Evolutionary conservation across 2,329 filamentous ascomycete species (phyloP), one percentile per base, ranked within the genome.

Genomic region (Didymella keratinophila): DNA sequence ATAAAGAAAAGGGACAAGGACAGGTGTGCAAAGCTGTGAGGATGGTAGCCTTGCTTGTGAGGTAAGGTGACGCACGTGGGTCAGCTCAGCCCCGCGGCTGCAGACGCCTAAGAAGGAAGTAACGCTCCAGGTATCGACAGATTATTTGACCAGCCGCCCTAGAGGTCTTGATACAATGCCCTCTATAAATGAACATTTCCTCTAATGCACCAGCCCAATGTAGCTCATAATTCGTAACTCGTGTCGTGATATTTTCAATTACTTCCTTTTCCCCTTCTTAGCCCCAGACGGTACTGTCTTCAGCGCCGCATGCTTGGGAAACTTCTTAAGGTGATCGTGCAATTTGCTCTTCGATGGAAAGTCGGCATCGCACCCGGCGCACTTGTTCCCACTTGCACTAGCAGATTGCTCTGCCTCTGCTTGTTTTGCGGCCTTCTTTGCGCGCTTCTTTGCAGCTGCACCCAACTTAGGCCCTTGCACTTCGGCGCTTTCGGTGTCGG

Each of bases 261-360:
- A 58, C 41, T 63, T 63, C 43, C 50, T 52, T 48, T 59, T 61
- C 20, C 58, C 48, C 62, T 63, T 69, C 60, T 72, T 76, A 3
- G 63, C 67, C 54, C 54, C 60, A 4, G 18, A 42, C 1, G 36
- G 36, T 11, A 32, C 20, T 0, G 61, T 56, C 34, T 70, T 61
- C 41, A 80, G 80, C 28, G 86, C 84, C 6, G 88, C 89, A 78
- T 95, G 91, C 10, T 79, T 79, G 0, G 65, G 66, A 18, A 85
- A 77, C n/a, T 69, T 84, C 61, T 86, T 85, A 57, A 95, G 82
- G 74, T 96, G 92, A 51, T 84, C 80, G 73, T 94, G 94, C 18
- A 96, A 77, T 64, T 87, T 87, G 6, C 86, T 89, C 65, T 87
- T 89, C 1, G 89, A 92, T 0, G 85, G 86, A 78, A 98, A 99